Base-by-base conservation (phyloP, 768 basidiomycete genomes). In the Termitomyces sp. region DNA sequence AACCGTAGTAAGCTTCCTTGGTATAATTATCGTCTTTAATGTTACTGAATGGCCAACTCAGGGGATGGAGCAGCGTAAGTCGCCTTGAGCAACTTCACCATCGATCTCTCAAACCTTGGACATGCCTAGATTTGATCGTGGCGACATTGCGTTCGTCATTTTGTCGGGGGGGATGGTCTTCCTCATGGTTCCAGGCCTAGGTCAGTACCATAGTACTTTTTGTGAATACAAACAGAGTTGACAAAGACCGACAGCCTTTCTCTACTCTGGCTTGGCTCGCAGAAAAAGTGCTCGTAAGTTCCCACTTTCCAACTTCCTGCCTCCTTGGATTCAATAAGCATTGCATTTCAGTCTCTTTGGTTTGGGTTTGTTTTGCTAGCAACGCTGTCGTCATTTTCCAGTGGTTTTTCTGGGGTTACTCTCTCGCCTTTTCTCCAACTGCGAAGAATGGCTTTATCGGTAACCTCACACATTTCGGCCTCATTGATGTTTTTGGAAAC, bases 361-460 rank as follows among this genome's bases (percentile, higher is more conserved):
- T 91, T 56, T 91, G 88, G 88, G 86, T 81, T 11, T 87, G 89
- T 61, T 78, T 83, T 42, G 88, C 87, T 4, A 82, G 84, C 67
- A 91, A 91, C 66, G 89, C 88, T 7, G 79, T 92, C 63, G 85
- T 85, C 63, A 86, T 91, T 60, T 86, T 91, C 71, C 88, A 90
- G 68, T 92, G 91, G 91, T 93, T 83, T 63, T 79, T 82, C 70
- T 81, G 79, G 79, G 80, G 72, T 10, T 96, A 94, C 76, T 89
- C 79, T 5, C 79, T 96, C 37, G 89, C 92, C 1, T 96, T 96
- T 75, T 92, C 91, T 3, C 80, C 86, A 2, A 80, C 88, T 3
- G 86, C 87, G 4, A 87, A 85, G 56, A 88, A 89, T 71, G 84
- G 89, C 37, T 88, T 78, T 76, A 92, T 92, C 61, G 91, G 91